Evolutionary conservation across 805 yeast species (phyloP).

Genomic region (Saccharomycopsis sp.): DNA sequence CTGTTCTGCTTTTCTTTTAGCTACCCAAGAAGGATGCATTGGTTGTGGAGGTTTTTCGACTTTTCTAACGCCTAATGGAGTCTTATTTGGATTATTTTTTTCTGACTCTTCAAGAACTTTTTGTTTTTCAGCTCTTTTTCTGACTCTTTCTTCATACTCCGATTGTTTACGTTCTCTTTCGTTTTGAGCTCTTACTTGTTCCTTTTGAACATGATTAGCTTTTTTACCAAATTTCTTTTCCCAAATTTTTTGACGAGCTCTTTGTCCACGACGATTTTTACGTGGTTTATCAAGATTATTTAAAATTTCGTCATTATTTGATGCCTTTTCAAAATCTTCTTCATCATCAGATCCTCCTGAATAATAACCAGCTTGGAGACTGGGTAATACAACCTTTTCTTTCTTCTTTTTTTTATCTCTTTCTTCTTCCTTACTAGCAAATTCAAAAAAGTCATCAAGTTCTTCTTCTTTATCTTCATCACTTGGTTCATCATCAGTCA

Average conservation of each 20-base stretch:
- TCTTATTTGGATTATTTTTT: slow-evolving; percentile 28
- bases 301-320: slow-evolving; percentile 37
- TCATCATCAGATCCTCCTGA: slow-evolving; percentile 77
- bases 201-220: slow-evolving; percentile 77
- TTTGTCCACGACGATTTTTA: slow-evolving; percentile 91
- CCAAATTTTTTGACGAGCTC: slow-evolving; percentile 96
- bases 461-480: slow-evolving; percentile 23
- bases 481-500: slow-evolving; percentile 57
- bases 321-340: slow-evolving; percentile 32
- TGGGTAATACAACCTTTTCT: slow-evolving; percentile 43
- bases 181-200: slow-evolving; percentile 40
- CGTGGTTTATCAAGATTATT: slow-evolving; percentile 41
- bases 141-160: slow-evolving; percentile 65
- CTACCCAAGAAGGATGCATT: slow-evolving; percentile 96
- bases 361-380: slow-evolving; percentile 66
- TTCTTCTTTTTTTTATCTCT: slow-evolving; percentile 24
- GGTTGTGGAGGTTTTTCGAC: slow-evolving; percentile 1
- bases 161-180: slow-evolving; percentile 49
- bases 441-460: slow-evolving; percentile 33
- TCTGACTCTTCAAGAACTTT: slow-evolving; percentile 18
- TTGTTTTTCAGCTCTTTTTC: slow-evolving; percentile 51
- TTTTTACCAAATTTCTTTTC: slow-evolving; percentile 73
- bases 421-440: slow-evolving; percentile 18
- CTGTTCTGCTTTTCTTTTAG: slow-evolving; percentile 67
- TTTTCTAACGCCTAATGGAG: slow-evolving; percentile 30